phyloP scores from a whole-genome alignment of 305 asterid species.

The Petunia hybrid region DNA sequence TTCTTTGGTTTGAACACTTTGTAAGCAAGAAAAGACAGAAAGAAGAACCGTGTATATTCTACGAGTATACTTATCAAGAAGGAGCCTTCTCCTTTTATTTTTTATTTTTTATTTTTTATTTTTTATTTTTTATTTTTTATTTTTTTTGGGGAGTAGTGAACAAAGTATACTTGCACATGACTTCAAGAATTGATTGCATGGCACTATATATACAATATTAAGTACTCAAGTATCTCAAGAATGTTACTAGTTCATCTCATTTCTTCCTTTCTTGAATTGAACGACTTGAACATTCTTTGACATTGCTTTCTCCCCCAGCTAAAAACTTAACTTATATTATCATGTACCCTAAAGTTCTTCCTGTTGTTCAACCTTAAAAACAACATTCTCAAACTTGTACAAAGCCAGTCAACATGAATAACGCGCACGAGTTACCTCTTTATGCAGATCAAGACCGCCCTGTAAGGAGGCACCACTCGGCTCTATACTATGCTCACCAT shows the following conservation, averaged over 20 bases:
- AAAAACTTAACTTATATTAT: background rate
- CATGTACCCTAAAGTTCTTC: background rate
- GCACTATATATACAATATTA: background rate
- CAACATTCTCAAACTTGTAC: background rate
- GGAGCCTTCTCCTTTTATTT: background rate
- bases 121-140: no score
- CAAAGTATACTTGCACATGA: constrained; percentile 31
- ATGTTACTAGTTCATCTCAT: constrained; percentile 16
- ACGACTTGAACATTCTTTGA: constrained; percentile 10
- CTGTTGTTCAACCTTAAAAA: constrained; percentile 26
- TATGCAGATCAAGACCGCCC: constrained; percentile 42
- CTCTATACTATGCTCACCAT: constrained; percentile 79
- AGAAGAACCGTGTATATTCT: background rate
- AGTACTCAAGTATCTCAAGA: background rate
- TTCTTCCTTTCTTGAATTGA: constrained; percentile 22
- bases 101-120: no score
- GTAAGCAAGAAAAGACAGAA: background rate
- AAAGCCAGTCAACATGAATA: constrained; percentile 42
- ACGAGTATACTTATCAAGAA: background rate
- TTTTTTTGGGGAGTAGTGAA: background rate
- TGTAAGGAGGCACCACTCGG: constrained; percentile 70
- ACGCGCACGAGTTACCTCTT: constrained; percentile 43
- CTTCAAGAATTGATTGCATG: constrained; percentile 22
- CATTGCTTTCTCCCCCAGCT: constrained; percentile 16
- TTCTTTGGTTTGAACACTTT: background rate